phyloP scores from a whole-genome alignment of 1,139 yeast genomes.

The Candida pseudoviswanathii region DNA sequence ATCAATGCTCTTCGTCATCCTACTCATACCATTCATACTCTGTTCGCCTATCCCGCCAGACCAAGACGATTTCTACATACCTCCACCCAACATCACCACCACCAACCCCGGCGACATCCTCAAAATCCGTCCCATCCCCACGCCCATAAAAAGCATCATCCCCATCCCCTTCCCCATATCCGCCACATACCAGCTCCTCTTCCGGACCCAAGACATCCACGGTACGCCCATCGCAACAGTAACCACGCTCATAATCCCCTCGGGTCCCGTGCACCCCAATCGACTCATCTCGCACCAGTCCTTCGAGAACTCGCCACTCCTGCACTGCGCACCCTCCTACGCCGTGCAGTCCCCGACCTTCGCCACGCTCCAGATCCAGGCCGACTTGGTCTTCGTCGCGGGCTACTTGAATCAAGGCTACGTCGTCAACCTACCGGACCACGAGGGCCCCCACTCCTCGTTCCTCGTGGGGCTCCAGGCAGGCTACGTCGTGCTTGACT shows the following conservation, averaged over 20 bases:
- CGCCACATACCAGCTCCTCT: slow-evolving; percentile 32
- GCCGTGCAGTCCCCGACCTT: slow-evolving; percentile 26
- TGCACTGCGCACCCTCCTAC: slow-evolving; percentile 37
- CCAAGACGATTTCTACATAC: slow-evolving; percentile 24
- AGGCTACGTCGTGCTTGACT: slow-evolving; percentile 31
- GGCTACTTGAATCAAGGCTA: slow-evolving; percentile 30
- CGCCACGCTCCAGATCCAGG: slow-evolving; percentile 20
- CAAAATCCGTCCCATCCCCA: slow-evolving; percentile 17
- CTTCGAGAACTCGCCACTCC: slow-evolving; percentile 34
- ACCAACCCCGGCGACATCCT: slow-evolving; percentile 24
- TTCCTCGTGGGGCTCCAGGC: slow-evolving; percentile 33
- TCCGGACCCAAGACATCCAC: slow-evolving; percentile 34
- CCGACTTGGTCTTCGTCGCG: slow-evolving; percentile 22
- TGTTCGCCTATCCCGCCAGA: not conserved
- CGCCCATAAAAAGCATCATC: slow-evolving; percentile 17
- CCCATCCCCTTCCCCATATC: slow-evolving; percentile 19
- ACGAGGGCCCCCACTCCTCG: slow-evolving; percentile 31
- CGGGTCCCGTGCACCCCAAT: slow-evolving; percentile 31
- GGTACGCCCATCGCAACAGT: slow-evolving; percentile 35
- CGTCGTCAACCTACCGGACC: slow-evolving; percentile 35
- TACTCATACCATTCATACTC: not conserved
- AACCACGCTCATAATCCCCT: slow-evolving; percentile 27
- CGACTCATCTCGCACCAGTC: slow-evolving; percentile 34
- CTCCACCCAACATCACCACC: slow-evolving; percentile 23
- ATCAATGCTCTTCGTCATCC: not conserved